A percentile compares a stretch with the other conserved stretches of the same genome.
phyloP scores from a whole-genome alignment of 495 filamentous ascomycete species.

The Penicillium atrosanguineum region DNA sequence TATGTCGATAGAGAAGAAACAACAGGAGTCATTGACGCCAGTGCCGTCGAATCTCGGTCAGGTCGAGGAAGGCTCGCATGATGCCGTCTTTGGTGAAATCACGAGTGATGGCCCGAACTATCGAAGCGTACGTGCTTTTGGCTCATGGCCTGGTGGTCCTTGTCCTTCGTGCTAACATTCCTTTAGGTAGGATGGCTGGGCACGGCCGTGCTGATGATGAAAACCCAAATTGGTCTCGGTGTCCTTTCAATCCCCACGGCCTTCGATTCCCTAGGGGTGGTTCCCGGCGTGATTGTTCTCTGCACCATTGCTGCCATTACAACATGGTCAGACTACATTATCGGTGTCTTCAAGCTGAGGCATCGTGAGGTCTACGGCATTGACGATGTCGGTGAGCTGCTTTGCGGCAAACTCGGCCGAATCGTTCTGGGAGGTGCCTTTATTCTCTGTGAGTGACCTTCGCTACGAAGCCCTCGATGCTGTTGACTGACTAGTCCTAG shows the following conservation, averaged over 20 bases:
- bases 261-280: conserved; percentile 61
- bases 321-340: conserved; percentile 70
- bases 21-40: not conserved
- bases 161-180: not conserved
- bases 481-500: conserved; percentile 55
- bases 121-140: conserved; percentile 11
- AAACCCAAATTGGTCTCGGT: conserved; percentile 57
- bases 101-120: conserved; percentile 20
- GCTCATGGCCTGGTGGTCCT: no score
- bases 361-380: conserved; percentile 66
- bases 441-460: conserved; percentile 27
- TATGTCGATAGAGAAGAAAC: conserved; percentile 11
- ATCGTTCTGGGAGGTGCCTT: conserved; percentile 60
- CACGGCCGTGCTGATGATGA: conserved; percentile 40
- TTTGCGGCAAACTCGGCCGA: conserved; percentile 61
- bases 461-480: not conserved
- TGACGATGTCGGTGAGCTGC: conserved; percentile 63
- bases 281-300: conserved; percentile 51
- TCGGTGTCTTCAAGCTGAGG: conserved; percentile 67
- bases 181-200: conserved; percentile 34
- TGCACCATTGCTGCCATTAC: conserved; percentile 57
- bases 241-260: conserved; percentile 58
- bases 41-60: conserved; percentile 9
- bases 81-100: conserved; percentile 23
- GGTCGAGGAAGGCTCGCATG: conserved; percentile 10